These are phyloP conservation scores for Adansonia rubrostipa DNA, from an alignment of 441 rosid genomes.

Conservation along the genomic window DNA sequence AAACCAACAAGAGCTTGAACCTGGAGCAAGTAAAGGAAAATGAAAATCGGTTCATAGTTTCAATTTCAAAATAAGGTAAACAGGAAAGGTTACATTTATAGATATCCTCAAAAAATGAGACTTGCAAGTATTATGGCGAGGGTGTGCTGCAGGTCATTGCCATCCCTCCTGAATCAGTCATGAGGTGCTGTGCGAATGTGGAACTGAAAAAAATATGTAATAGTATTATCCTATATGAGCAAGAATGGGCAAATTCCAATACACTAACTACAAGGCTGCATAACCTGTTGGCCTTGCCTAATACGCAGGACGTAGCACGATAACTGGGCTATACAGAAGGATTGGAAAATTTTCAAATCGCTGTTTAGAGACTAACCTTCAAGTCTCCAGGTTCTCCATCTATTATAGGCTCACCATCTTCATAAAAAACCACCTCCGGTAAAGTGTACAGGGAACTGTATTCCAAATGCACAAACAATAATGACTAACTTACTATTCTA, in stretches of 20 bases:
- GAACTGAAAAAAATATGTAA: constrained; percentile 57
- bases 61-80: background rate
- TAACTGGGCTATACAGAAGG: background rate
- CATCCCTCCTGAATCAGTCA: constrained; percentile 77
- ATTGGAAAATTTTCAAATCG: background rate
- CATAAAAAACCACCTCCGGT: constrained; percentile 92
- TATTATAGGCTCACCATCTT: constrained; percentile 88
- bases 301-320: background rate
- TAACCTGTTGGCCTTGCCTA: background rate
- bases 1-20: constrained; percentile 97
- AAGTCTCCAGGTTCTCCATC: constrained; percentile 98
- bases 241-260: background rate
- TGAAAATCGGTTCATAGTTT: constrained; percentile 10
- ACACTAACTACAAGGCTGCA: background rate
- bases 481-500: constrained; percentile 1
- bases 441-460: constrained; percentile 15
- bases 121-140: constrained; percentile 84
- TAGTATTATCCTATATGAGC: background rate
- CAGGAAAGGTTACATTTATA: background rate
- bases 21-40: constrained; percentile 38
- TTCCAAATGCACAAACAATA: background rate
- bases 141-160: constrained; percentile 82
- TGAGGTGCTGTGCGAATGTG: constrained; percentile 85
- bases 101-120: background rate
- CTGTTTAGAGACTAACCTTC: constrained; percentile 55